Conservation (phyloP, 176 grass and related monocot genomes). For the Sorghum bicolor region DNA sequence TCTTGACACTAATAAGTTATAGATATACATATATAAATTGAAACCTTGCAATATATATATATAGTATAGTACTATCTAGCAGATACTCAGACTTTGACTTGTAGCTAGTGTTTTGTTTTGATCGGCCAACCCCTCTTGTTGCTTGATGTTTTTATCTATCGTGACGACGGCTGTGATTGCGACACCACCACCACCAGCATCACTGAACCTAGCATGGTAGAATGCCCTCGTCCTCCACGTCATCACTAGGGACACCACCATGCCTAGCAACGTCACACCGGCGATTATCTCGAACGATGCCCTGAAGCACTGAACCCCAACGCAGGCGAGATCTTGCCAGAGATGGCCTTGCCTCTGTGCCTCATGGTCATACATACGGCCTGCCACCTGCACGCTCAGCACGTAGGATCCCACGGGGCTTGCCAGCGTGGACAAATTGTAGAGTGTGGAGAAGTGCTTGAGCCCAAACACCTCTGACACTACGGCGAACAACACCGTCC, state of each 20-base stretch:
- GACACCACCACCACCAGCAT: not conserved
- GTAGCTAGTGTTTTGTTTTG: not conserved
- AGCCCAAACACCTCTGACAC: not conserved
- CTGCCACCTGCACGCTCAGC: not conserved
- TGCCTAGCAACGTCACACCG: not conserved
- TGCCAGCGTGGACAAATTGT: not conserved
- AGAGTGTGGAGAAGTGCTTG: not conserved
- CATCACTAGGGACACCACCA: not conserved
- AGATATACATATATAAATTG: not conserved
- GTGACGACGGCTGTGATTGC: no score
- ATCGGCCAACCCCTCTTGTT: not conserved
- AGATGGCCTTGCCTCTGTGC: not conserved
- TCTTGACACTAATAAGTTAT: not conserved
- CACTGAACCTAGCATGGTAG: not conserved
- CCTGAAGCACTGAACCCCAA: not conserved
- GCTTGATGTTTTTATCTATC: no score
- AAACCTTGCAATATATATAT: no score
- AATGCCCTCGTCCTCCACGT: not conserved
- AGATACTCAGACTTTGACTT: not conserved
- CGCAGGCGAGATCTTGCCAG: not conserved
- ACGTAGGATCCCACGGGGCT: not conserved
- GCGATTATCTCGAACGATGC: not conserved
- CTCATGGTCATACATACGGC: not conserved
- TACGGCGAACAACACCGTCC: not conserved
- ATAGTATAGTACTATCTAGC: not conserved